A percentile compares a stretch with the other conserved stretches of the same genome.
These are phyloP conservation scores for Saccharomycopsis oosterbeekiorum DNA, from an alignment of 805 yeast species.

Conservation along the genomic window DNA sequence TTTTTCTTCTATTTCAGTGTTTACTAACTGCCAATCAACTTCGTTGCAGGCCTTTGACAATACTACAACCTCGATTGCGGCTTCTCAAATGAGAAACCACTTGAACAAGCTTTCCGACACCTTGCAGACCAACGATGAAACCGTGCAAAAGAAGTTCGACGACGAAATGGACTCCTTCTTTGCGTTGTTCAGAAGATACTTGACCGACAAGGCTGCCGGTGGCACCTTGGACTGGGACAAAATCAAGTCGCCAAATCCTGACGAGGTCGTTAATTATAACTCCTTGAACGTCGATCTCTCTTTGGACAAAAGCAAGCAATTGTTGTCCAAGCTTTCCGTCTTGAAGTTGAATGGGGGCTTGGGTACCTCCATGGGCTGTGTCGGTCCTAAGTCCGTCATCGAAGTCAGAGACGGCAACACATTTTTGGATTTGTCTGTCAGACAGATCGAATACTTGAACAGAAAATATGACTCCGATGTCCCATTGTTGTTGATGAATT, in stretches of 20 bases:
- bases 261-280: slow-evolving; percentile 78
- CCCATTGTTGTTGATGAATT: slow-evolving; percentile 94
- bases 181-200: slow-evolving; percentile 84
- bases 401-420: slow-evolving; percentile 99
- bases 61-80: slow-evolving; percentile 90
- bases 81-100: slow-evolving; percentile 95
- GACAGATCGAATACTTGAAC: slow-evolving; percentile 94
- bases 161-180: slow-evolving; percentile 91
- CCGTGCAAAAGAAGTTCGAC: slow-evolving; percentile 54
- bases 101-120: slow-evolving; percentile 82
- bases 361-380: slow-evolving; percentile 99
- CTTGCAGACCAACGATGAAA: slow-evolving; percentile 39
- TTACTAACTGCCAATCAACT: slow-evolving; percentile 1
- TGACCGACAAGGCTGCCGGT: slow-evolving; percentile 81
- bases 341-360: slow-evolving; percentile 95
- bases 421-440: slow-evolving; percentile 86
- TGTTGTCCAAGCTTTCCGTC: slow-evolving; percentile 81
- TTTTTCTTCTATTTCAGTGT: background rate
- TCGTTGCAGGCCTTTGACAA: slow-evolving; percentile 71
- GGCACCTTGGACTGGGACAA: slow-evolving; percentile 87
- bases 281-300: slow-evolving; percentile 34
- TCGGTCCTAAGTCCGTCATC: slow-evolving; percentile 95
- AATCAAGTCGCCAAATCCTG: slow-evolving; percentile 81
- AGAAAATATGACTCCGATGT: slow-evolving; percentile 85
- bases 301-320: slow-evolving; percentile 30